Evolutionary conservation across 2,329 filamentous ascomycete genomes (phyloP), one percentile per base, ranked within the genome.

Genomic region (Botrytis fabae): DNA sequence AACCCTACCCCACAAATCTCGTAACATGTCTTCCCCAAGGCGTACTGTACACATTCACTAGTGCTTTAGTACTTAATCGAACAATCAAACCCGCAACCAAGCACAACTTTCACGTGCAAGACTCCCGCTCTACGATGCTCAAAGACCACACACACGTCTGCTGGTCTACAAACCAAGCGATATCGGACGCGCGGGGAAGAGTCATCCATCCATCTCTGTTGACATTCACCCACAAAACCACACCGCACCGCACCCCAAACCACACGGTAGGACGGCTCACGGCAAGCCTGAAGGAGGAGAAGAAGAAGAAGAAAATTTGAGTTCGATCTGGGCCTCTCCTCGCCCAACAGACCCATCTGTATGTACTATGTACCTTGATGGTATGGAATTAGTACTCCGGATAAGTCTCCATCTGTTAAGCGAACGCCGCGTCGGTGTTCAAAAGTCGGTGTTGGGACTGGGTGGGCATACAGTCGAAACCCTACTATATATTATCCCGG

Each of bases 391-490:
- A 7, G n/a, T 16, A 54, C 51, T 57, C 51, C 51, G 51, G 18
- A 32, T 2, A 4, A 32, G n/a, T 57, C 51, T 28, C 51, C 51
- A 57, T 57, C 51, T 28, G 4, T 6, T 32, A 64, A 64, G 62
- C 62, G 62, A 64, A 64, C 62, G 32, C 62, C 62, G 62, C 25
- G n/a, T 64, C 62, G 62, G 42, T 35, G 28, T 46, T 64, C n/a
- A 44, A 18, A 28, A 1, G n/a, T 54, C 51, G 51, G 51, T 54
- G 51, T 54, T 54, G 25, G 7, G 51, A 54, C n/a, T 14, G 7
- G 6, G 51, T n/a, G 14, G 10, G 10, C 25, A 14, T 14, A 51
- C 25, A 51, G n/a, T 51, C 25, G 25, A n/a, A n/a, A 14, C 48
- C 12, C 25, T 54, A 42, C 40, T 14, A 54, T 14, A 54, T 54